A percentile compares a stretch with the other conserved stretches of the same genome.
Conservation (phyloP, 2,329 filamentous ascomycete species). For the Aspergillus candidus region DNA sequence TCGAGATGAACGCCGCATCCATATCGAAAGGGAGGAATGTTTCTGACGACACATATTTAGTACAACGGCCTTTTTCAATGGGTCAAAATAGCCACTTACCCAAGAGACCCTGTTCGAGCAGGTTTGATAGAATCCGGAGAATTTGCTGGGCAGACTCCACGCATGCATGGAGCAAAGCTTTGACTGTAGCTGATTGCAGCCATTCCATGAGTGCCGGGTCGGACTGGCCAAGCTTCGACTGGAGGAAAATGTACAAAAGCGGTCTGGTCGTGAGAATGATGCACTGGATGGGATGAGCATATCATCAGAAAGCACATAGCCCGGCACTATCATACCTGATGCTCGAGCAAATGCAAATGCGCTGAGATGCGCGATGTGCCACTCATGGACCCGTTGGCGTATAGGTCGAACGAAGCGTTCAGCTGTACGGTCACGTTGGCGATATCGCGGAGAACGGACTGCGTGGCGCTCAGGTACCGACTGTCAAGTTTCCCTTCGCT, state of each 20-base stretch:
- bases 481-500: constrained; percentile 21
- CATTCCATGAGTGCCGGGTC: constrained; percentile 17
- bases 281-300: constrained; percentile 18
- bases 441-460: constrained; percentile 29
- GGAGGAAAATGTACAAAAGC: constrained; percentile 35
- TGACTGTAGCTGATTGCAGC: constrained; percentile 23
- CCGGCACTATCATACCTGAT: constrained; percentile 25
- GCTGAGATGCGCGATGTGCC: constrained; percentile 34
- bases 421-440: constrained; percentile 32
- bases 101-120: constrained; percentile 27
- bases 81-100: neutral
- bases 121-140: constrained; percentile 32
- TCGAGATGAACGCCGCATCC: constrained; percentile 39
- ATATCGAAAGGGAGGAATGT: constrained; percentile 43
- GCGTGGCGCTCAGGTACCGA: constrained; percentile 28
- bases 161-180: constrained; percentile 22
- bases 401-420: constrained; percentile 28
- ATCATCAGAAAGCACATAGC: neutral
- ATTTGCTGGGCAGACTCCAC: constrained; percentile 36
- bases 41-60: constrained; percentile 22
- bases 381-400: constrained; percentile 22
- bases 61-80: too few relatives aligned
- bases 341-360: constrained; percentile 28
- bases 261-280: constrained; percentile 35
- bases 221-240: constrained; percentile 18